Percentiles rank a stretch among this genome's conserved stretches.
These are phyloP conservation scores for Cydonia oblonga DNA, from an alignment of 331 rosid genomes.

Conservation along the genomic window DNA sequence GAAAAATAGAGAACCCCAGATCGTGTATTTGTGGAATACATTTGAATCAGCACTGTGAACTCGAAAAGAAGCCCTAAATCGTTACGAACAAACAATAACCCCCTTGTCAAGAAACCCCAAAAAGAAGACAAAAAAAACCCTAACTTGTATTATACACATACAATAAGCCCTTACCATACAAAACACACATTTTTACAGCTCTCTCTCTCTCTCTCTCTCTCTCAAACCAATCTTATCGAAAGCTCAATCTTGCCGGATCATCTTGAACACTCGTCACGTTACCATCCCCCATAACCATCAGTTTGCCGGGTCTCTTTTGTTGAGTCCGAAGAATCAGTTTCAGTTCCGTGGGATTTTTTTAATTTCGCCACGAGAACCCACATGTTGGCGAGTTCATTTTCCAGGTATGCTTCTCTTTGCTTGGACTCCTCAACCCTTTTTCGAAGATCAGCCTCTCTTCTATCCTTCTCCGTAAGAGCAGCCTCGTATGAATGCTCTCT, in stretches of 20 bases:
- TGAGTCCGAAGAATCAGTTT: slow-evolving; percentile 53
- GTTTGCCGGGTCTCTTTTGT: slow-evolving; percentile 33
- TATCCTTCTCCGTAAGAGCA: slow-evolving; percentile 60
- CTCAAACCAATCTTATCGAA: slow-evolving; percentile 37
- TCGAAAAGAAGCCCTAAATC: background rate
- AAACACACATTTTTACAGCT: slow-evolving; percentile 24
- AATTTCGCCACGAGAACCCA: slow-evolving; percentile 96
- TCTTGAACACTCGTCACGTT: slow-evolving; percentile 14
- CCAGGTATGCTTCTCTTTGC: slow-evolving; percentile 84
- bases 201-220: slow-evolving; percentile 9
- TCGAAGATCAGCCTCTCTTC: slow-evolving; percentile 68
- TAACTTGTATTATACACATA: slow-evolving; percentile 40
- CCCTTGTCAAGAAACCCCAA: background rate
- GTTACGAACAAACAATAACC: background rate
- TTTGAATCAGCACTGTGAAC: background rate
- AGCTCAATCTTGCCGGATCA: slow-evolving; percentile 22
- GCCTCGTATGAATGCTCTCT: slow-evolving; percentile 73
- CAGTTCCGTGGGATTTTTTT: slow-evolving; percentile 69
- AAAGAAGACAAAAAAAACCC: background rate
- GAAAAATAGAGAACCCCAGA: background rate
- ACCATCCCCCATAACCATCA: slow-evolving; percentile 36
- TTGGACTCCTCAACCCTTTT: slow-evolving; percentile 77
- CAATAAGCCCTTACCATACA: slow-evolving; percentile 26
- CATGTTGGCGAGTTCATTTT: slow-evolving; percentile 97
- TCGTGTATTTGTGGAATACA: background rate